These are phyloP conservation scores for Sporothrix luriei DNA, from an alignment of 2,329 filamentous ascomycete species.

Conservation along the genomic window DNA sequence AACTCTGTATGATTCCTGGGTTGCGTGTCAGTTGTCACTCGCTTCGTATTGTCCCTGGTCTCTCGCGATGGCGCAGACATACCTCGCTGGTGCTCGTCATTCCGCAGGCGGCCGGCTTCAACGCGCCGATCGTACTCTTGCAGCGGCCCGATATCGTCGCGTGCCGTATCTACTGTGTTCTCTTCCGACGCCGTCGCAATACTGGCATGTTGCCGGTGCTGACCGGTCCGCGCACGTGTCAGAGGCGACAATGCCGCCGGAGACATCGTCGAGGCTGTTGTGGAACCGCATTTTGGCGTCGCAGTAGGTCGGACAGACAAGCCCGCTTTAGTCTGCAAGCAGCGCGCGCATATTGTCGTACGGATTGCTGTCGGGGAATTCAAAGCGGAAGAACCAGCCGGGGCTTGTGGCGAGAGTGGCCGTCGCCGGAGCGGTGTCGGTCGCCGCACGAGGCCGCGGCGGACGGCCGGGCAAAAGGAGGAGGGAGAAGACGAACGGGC, in stretches of 20 bases:
- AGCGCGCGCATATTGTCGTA: constrained; percentile 31
- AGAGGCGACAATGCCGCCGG: neutral
- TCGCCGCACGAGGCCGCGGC: constrained; percentile 32
- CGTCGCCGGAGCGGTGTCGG: constrained; percentile 28
- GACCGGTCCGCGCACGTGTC: constrained; percentile 34
- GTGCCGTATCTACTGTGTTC: constrained; percentile 35
- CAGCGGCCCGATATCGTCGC: constrained; percentile 66
- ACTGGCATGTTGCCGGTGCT: constrained; percentile 30
- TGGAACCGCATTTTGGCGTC: neutral
- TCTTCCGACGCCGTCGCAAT: constrained; percentile 36
- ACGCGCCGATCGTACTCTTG: constrained; percentile 87
- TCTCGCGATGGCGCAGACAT: constrained; percentile 30
- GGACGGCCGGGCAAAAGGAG: constrained; percentile 30
- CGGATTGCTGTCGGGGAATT: neutral
- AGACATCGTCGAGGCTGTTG: neutral
- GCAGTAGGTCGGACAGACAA: neutral
- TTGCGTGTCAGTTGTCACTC: neutral
- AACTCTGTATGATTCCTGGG: constrained; percentile 79
- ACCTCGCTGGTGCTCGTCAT: constrained; percentile 92
- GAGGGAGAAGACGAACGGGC: constrained; percentile 24
- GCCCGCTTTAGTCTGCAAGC: constrained; percentile 12
- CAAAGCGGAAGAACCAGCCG: neutral
- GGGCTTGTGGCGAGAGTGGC: constrained; percentile 13
- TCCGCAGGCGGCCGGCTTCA: constrained; percentile 68
- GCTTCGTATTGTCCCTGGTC: neutral